These are phyloP conservation scores for Phytophthora ohioensis DNA, from an alignment of 352 stramenopile species.

Conservation along the genomic window DNA sequence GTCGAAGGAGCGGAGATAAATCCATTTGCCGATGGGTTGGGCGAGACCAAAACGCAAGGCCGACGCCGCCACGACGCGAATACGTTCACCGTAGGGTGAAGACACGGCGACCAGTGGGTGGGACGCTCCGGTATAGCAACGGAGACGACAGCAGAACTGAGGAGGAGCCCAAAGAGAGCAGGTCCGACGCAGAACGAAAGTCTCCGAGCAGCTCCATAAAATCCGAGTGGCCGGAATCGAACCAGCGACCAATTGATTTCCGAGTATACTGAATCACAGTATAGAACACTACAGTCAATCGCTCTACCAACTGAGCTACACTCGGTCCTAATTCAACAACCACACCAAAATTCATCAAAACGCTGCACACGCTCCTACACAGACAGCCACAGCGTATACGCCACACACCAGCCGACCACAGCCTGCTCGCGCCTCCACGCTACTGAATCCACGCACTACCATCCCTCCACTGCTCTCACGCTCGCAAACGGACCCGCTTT, in stretches of 20 bases:
- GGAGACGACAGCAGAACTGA: not conserved
- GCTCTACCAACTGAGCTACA: slow-evolving; percentile 1
- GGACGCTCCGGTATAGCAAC: not conserved
- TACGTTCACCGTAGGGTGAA: not conserved
- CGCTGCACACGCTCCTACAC: not conserved
- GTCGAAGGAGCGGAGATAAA: no score
- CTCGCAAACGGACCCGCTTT: not conserved
- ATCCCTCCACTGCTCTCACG: not conserved
- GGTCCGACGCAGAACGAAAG: not conserved
- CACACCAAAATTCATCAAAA: not conserved
- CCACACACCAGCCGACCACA: not conserved
- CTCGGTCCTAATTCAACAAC: not conserved
- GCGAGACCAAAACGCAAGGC: no score
- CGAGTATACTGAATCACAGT: not conserved
- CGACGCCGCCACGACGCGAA: no score
- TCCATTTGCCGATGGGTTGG: no score
- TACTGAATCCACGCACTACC: not conserved
- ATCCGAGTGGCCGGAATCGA: not conserved
- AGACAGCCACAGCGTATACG: not conserved
- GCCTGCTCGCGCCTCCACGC: not conserved
- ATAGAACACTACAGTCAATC: slow-evolving; percentile 1
- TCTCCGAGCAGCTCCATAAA: not conserved
- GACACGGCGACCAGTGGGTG: not conserved
- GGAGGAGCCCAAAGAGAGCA: not conserved
- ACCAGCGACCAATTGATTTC: slow-evolving; percentile 1